Base-by-base conservation (phyloP, 148 eudicot genomes). In the Linanthus parryae region DNA sequence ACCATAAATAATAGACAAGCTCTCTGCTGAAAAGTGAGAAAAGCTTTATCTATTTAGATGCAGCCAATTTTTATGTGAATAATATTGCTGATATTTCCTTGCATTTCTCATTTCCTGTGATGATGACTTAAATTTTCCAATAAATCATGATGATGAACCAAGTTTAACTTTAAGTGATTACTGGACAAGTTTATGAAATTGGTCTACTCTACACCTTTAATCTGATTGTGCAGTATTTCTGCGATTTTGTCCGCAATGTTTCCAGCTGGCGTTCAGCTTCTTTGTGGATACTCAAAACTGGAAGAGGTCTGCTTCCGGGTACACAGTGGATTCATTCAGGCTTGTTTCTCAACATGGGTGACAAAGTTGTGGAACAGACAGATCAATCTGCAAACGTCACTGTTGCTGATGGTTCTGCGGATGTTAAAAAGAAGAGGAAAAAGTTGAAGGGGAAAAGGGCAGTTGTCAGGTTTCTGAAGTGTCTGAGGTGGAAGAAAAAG, bases 381-480 rank as follows among this genome's bases (percentile, higher is more conserved):
- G 59, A 50, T 61, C 65, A 56, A 44, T 28, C 63, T 47, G 95
- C 58, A 56, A 62, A 55, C 47, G 31, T 43, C 44, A 29, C 50
- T 22, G 59, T 10, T 19, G 56, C 48, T 24, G 61, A 66, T 52
- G 79, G 65, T 56, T 46, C 37, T 5, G 57, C 58, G 33, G 69
- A 65, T 60, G 63, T 56, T 19, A 69, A 79, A 66, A 63, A 48
- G 33, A 84, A 80, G 69, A 78, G 99, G 74, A 84, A 82, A 55
- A 88, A 88, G 64, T 69, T 88, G 19, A 88, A 88, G 73, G 96
- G 99, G 24, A 88, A 82, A 70, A 63, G 99, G 70, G 96, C 88
- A 18, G 96, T 88, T 37, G 88, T 88, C 33, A 80, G 79, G 70
- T 94, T 96, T 96, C 59, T 88, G 40, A 94, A 88, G 83, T 84